phyloP scores from a whole-genome alignment of 441 rosid species.

The Euphorbia schlechtendalii region DNA sequence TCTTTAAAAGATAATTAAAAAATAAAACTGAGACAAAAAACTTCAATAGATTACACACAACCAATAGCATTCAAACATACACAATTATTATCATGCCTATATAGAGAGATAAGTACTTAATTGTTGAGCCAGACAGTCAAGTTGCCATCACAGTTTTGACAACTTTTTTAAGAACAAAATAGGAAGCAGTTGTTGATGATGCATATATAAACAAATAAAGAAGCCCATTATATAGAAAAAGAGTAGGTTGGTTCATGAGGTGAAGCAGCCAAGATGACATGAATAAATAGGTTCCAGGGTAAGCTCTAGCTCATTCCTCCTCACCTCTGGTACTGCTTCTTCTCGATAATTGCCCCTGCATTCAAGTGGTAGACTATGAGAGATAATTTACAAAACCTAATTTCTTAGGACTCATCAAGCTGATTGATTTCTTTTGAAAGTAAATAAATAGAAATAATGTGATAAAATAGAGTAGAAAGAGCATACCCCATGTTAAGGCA shows the following conservation, averaged over 20 bases:
- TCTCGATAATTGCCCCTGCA: conserved; percentile 59
- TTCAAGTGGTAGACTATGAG: no score
- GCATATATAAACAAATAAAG: conserved; percentile 19
- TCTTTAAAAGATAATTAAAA: no score
- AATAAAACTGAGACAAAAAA: background rate
- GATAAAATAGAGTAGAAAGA: no score
- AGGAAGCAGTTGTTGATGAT: background rate
- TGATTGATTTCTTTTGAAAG: no score
- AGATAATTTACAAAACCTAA: no score
- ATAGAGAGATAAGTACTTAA: no score
- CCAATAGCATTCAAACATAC: conserved; percentile 6
- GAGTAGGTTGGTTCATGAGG: conserved; percentile 23
- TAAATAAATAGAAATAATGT: no score
- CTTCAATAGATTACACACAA: background rate
- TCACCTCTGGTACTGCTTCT: conserved; percentile 39
- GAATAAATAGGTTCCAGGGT: conserved; percentile 58
- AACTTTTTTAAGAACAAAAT: background rate
- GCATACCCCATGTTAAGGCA: conserved; percentile 65
- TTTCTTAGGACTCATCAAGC: no score
- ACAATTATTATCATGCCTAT: no score
- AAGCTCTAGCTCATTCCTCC: conserved; percentile 72
- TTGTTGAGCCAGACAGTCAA: no score
- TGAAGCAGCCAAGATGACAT: conserved; percentile 57
- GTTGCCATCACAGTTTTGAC: no score
- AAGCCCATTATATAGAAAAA: conserved; percentile 2